Evolutionary conservation across 768 basidiomycete genomes (phyloP).

Genomic region (Tulasnella sp.): DNA sequence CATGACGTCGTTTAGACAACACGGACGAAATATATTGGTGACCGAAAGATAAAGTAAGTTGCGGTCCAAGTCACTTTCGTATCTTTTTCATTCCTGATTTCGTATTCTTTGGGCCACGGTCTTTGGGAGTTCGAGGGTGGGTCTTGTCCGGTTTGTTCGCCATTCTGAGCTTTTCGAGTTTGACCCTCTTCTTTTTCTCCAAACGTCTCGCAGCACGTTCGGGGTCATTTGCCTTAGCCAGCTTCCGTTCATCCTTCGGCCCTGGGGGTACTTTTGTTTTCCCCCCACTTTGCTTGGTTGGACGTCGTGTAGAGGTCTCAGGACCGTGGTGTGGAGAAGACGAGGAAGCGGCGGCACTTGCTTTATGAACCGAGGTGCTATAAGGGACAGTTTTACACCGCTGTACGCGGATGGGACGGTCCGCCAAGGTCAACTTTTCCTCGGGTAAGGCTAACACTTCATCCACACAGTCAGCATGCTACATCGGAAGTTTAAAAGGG

Average conservation of each 20-base stretch:
- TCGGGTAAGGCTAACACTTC: constrained; percentile 75
- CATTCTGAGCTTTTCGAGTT: constrained; percentile 21
- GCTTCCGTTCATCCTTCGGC: constrained; percentile 77
- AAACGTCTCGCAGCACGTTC: constrained; percentile 72
- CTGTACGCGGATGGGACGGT: constrained; percentile 82
- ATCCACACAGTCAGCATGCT: constrained; percentile 84
- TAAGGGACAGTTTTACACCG: constrained; percentile 68
- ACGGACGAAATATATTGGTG: no score
- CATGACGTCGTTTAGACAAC: no score
- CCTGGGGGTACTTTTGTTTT: constrained; percentile 67
- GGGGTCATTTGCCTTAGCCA: constrained; percentile 61
- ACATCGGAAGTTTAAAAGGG: constrained; percentile 4
- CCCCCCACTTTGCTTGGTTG: constrained; percentile 71
- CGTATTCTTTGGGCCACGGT: not conserved
- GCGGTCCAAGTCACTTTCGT: no score
- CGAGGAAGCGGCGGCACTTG: not conserved
- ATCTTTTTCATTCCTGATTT: no score
- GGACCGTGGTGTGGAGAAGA: not conserved
- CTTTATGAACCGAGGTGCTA: constrained; percentile 20
- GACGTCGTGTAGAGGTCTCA: constrained; percentile 28
- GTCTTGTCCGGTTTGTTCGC: not conserved
- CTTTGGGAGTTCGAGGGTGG: not conserved
- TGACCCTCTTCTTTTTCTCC: constrained; percentile 65
- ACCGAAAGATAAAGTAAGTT: no score
- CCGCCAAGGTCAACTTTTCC: constrained; percentile 75